phyloP scores from a whole-genome alignment of 768 basidiomycete species.

The Serendipita vermifera region DNA sequence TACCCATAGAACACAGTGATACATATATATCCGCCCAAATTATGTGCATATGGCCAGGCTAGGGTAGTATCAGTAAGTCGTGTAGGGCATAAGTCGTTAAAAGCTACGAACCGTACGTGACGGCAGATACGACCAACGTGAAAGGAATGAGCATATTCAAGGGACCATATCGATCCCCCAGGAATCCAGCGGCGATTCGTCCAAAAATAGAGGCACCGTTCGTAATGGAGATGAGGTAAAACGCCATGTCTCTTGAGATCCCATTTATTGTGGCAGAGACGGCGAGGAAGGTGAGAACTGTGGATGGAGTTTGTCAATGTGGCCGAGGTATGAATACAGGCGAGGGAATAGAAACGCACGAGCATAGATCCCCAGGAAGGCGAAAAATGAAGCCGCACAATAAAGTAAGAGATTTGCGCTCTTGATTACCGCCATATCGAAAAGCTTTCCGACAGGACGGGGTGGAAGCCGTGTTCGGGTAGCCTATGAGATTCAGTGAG shows the following conservation, averaged over 20 bases:
- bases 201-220: conserved; percentile 22
- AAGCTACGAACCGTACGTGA: conserved; percentile 34
- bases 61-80: background rate
- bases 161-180: conserved; percentile 31
- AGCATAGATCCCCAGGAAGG: conserved; percentile 18
- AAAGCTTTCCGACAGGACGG: background rate
- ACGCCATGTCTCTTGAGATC: conserved; percentile 10
- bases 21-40: conserved; percentile 33
- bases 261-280: conserved; percentile 13
- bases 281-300: conserved; percentile 19
- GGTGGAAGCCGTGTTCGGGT: background rate
- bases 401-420: conserved; percentile 15
- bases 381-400: conserved; percentile 15
- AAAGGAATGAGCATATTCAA: conserved; percentile 60
- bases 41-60: conserved; percentile 52
- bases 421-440: conserved; percentile 14
- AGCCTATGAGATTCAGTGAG: background rate
- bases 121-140: conserved; percentile 38
- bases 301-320: background rate
- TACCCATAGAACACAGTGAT: conserved; percentile 55
- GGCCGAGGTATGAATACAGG: background rate
- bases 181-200: conserved; percentile 20
- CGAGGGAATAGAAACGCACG: conserved; percentile 9
- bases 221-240: conserved; percentile 20
- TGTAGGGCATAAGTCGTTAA: no score